Evolutionary conservation across 1,284 basidiomycete species (phyloP).

Genomic region (Grifola frondosa): DNA sequence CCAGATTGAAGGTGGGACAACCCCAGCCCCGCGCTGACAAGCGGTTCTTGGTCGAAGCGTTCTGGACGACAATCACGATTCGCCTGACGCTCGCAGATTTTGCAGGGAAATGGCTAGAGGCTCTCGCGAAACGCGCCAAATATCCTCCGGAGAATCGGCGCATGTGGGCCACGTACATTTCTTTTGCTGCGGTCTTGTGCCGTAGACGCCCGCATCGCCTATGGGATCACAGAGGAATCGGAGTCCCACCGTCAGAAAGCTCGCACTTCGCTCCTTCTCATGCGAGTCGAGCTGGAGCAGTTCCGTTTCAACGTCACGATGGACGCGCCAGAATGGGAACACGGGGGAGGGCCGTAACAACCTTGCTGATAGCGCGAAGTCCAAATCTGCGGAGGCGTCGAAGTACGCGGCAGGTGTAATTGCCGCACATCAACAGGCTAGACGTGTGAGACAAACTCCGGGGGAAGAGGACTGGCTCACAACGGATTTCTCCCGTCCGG

Average conservation of each 20-base stretch:
- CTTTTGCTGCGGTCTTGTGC: slow-evolving; percentile 44
- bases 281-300: slow-evolving; percentile 37
- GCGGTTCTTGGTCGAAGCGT: slow-evolving; percentile 54
- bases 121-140: slow-evolving; percentile 15
- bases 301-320: slow-evolving; percentile 42
- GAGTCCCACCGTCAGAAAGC: slow-evolving; percentile 37
- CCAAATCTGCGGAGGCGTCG: slow-evolving; percentile 4
- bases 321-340: slow-evolving; percentile 37
- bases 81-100: slow-evolving; percentile 43
- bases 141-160: slow-evolving; percentile 21
- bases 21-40: slow-evolving; percentile 53
- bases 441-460: slow-evolving; percentile 13
- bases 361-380: slow-evolving; percentile 16
- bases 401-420: slow-evolving; percentile 4
- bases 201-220: slow-evolving; percentile 41
- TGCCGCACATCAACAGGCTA: slow-evolving; percentile 3
- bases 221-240: slow-evolving; percentile 37
- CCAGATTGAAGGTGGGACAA: slow-evolving; percentile 49
- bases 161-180: slow-evolving; percentile 39
- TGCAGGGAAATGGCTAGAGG: slow-evolving; percentile 23
- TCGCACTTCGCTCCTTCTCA: slow-evolving; percentile 35
- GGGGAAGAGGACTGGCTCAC: slow-evolving; percentile 36
- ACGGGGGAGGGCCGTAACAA: slow-evolving; percentile 11
- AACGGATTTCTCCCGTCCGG: slow-evolving; percentile 32
- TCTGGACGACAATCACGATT: slow-evolving; percentile 46